Base-by-base conservation (phyloP, 1,284 basidiomycete genomes). In the Marasmius fiardii region DNA sequence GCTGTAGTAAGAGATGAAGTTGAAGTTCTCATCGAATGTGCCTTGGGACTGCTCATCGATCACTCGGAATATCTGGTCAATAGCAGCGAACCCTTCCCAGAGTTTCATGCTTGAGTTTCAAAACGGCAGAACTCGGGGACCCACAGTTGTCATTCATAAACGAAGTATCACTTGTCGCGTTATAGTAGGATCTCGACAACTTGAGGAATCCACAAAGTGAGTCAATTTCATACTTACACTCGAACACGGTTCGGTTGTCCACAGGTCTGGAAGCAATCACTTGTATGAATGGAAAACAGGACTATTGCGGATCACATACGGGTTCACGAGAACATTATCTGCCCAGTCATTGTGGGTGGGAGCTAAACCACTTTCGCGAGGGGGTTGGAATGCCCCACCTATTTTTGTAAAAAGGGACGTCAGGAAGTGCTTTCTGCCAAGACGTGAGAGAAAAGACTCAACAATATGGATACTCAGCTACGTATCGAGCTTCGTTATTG, bases 161-260 rank as follows among this genome's bases (percentile, higher is more conserved):
- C 0, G 86, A 86, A 0, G 73, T 58, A 63, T 91, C 89, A 7
- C 81, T 78, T 1, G 89, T 90, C 21, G 78, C 78, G 64, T 85
- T 72, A 61, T 85, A 90, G 66, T 90, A 91, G 1, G 81, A 82
- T 28, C 84, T 72, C 5, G 89, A 90, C 12, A 92, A 74, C 67
- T 91, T 91, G 65, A 91, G 68, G 71, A 90, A 90, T 6, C 86
- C 82, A 59, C 86, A 87, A 0, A 90, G 70, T 0, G 87, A 90
- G 63, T 90, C 88, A 45, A 90, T 73, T 64, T 90, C 88, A 62
- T 88, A 90, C 75, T 90, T 90, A 82, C 88, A 90, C 67, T 90
- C 88, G 61, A 86, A 90, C 0, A 90, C 88, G 0, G 80, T 85
- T 58, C 76, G 74, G 56, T 86, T 83, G 60, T 89, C 71, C 26